A percentile compares a stretch with the other conserved stretches of the same genome.
Conservation (phyloP, 2,329 filamentous ascomycete genomes). For the Colletotrichum aenigma region DNA sequence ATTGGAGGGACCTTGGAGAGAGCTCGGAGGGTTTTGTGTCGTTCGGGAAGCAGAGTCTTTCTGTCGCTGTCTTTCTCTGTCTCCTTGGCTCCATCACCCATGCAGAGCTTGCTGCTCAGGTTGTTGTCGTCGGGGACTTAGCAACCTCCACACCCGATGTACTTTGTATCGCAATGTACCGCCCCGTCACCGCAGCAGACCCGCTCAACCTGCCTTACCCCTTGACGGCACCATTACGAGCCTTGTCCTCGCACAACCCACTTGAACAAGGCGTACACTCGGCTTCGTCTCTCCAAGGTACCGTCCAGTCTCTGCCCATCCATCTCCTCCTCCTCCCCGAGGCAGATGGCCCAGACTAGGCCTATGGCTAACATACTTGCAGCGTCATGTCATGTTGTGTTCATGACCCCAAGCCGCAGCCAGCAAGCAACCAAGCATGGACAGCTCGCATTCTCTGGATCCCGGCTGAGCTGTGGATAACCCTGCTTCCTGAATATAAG, state of each 20-base stretch:
- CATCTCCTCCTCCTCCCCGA: background rate
- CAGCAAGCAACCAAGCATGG: background rate
- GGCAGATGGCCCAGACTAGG: conserved; percentile 9
- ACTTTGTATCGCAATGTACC: conserved; percentile 15
- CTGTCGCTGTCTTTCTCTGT: background rate
- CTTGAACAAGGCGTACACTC: background rate
- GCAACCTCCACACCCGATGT: conserved; percentile 15
- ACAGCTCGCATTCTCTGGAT: conserved; percentile 1
- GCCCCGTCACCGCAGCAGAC: background rate
- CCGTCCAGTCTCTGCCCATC: background rate
- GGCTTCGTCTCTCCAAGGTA: background rate
- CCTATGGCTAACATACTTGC: background rate
- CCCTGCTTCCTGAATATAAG: conserved; percentile 2
- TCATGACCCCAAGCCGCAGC: background rate
- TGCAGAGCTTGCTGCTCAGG: conserved; percentile 20
- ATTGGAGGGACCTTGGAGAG: background rate
- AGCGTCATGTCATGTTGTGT: conserved; percentile 13
- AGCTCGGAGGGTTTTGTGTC: background rate
- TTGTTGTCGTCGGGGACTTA: conserved; percentile 16
- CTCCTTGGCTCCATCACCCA: background rate
- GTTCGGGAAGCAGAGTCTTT: background rate
- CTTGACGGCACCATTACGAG: conserved; percentile 16
- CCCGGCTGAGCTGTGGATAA: background rate
- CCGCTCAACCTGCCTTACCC: conserved; percentile 14
- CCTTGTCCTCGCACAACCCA: conserved; percentile 6